Evolutionary conservation across 495 filamentous ascomycete species (phyloP), one percentile per base, ranked within the genome.

Genomic region (Annulohypoxylon maeteangense): DNA sequence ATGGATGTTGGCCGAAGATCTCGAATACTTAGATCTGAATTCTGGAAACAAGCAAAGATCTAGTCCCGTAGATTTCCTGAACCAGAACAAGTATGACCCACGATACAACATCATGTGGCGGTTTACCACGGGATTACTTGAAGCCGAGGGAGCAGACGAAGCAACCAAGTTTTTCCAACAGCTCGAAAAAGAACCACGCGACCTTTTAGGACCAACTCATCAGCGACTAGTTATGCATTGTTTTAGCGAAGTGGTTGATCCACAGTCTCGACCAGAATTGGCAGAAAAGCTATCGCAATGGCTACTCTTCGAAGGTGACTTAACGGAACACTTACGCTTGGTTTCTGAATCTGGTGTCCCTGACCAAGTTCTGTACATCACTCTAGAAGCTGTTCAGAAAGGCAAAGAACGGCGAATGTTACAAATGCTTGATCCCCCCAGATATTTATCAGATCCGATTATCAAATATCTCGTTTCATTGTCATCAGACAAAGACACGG

Each of bases 21-120:
- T 51, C 16, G 22, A 1, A 6, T 51, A 27, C 23, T 5, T 51
- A 29, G 48, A 51, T 11, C 14, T 51, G 4, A 27, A 29, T 14
- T 27, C 48, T n/a, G 14, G 29, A 51, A n/a, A n/a, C n/a, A n/a
- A n/a, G n/a, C n/a, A n/a, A n/a, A n/a, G n/a, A n/a, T n/a, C n/a
- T n/a, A n/a, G n/a, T n/a, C n/a, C n/a, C n/a, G n/a, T n/a, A n/a
- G 29, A 36, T 0, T 55, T 55, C 20, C 16, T 55, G 12, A 8
- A 16, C 27, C 3, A 55, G 5, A 32, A 55, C 29, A 55, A 55
- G 51, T 55, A 55, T 8, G 7, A 20, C 29, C 3, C 29, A 22
- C 51, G 51, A 3, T 55, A 34, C 29, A 29, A 55, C 51, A 34
- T 55, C 29, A 22, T 55, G 27, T 55, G 51, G 51, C 51, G 51